These are phyloP conservation scores for Ophiostoma novo-ulmi DNA, from an alignment of 2,329 filamentous ascomycete genomes.

Conservation along the genomic window DNA sequence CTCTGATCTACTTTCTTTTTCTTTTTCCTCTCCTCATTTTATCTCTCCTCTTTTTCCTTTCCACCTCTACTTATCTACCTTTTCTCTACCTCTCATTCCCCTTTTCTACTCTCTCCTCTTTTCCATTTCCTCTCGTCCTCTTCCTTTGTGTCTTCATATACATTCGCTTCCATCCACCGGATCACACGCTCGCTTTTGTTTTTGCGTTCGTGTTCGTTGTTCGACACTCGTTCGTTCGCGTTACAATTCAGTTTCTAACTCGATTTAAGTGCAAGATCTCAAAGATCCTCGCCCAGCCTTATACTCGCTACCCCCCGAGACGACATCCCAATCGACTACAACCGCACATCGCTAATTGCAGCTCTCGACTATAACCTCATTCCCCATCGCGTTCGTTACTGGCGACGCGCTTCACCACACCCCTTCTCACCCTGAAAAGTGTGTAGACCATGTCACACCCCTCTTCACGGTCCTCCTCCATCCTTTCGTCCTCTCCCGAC, in stretches of 20 bases:
- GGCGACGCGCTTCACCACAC: neutral
- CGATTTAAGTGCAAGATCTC: neutral
- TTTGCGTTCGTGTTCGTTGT: neutral
- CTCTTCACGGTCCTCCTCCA: conserved; percentile 25
- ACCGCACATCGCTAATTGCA: neutral
- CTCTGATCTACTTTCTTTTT: conserved; percentile 7
- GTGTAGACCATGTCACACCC: conserved; percentile 24
- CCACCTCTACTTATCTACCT: neutral
- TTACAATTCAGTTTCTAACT: neutral
- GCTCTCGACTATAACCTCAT: neutral
- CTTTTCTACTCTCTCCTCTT: conserved; percentile 15
- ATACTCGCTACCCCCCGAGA: neutral
- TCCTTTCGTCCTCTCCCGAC: conserved; percentile 20
- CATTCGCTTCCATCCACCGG: conserved; percentile 12
- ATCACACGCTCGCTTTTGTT: conserved; percentile 14
- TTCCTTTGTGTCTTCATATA: conserved; percentile 1
- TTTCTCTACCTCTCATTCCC: neutral
- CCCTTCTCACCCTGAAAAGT: neutral
- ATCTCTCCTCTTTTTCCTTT: conserved; percentile 10
- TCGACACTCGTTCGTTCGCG: conserved; percentile 6
- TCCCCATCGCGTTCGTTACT: neutral
- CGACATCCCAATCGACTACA: neutral
- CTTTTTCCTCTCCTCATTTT: conserved; percentile 12
- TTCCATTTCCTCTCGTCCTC: conserved; percentile 8
- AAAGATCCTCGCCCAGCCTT: neutral